Conservation (phyloP, 768 basidiomycete species). For the Termitomyces heimii region DNA sequence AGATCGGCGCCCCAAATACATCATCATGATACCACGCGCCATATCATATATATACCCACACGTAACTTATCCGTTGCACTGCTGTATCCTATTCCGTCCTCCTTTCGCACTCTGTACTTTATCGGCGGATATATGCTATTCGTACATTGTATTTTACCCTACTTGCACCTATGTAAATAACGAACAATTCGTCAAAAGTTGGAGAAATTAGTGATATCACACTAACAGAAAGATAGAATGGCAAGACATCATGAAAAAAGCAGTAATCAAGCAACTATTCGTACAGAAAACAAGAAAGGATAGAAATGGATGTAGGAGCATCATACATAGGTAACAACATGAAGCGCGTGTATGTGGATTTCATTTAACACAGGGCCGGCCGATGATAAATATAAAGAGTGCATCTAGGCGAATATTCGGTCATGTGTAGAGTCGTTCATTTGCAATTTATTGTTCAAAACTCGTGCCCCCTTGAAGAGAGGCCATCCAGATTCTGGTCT, state of each 20-base stretch:
- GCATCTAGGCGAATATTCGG: slow-evolving; percentile 5
- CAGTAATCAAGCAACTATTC: not conserved
- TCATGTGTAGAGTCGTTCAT: slow-evolving; percentile 3
- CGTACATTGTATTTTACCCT: slow-evolving; percentile 22
- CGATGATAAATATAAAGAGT: slow-evolving; percentile 7
- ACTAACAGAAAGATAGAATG: slow-evolving; percentile 4
- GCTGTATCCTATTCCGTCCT: not conserved
- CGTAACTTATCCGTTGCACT: slow-evolving; percentile 3
- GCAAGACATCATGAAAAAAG: slow-evolving; percentile 5
- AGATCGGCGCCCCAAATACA: slow-evolving; percentile 22
- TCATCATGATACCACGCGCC: slow-evolving; percentile 2
- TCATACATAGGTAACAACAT: slow-evolving; percentile 7
- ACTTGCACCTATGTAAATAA: slow-evolving; percentile 8
- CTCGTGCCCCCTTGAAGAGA: slow-evolving; percentile 54
- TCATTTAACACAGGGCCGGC: slow-evolving; percentile 12
- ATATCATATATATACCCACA: slow-evolving; percentile 1
- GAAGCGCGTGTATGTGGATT: slow-evolving; percentile 1
- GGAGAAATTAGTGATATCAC: slow-evolving; percentile 7
- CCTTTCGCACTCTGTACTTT: slow-evolving; percentile 15
- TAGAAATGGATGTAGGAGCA: slow-evolving; percentile 1
- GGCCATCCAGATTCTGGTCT: slow-evolving; percentile 96
- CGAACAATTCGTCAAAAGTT: slow-evolving; percentile 6
- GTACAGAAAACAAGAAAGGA: slow-evolving; percentile 6
- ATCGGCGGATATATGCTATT: slow-evolving; percentile 20
- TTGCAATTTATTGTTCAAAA: slow-evolving; percentile 27